A percentile compares a stretch with the other conserved stretches of the same genome.
phyloP scores from a whole-genome alignment of 495 filamentous ascomycete species.

The Astrocystis sublimbata region DNA sequence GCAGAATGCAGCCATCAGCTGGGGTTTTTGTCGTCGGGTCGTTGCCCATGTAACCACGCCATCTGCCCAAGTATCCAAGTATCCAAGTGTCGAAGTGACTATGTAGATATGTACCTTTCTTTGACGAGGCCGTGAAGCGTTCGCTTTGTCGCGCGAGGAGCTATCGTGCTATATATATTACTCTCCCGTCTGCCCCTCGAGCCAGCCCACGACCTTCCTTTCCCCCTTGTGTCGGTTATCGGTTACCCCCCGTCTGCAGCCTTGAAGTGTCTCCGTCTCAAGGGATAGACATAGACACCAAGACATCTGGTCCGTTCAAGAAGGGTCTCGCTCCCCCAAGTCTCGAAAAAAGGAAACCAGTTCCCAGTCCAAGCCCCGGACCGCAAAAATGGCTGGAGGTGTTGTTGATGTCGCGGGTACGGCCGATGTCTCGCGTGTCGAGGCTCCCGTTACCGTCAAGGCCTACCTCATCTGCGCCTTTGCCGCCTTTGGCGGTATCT shows the following conservation, averaged over 20 bases:
- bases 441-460: slow-evolving; percentile 64
- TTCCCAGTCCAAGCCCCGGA: background rate
- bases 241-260: slow-evolving; percentile 5
- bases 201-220: background rate
- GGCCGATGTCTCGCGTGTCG: slow-evolving; percentile 40
- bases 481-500: slow-evolving; percentile 61
- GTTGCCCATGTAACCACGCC: slow-evolving; percentile 19
- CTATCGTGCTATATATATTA: slow-evolving; percentile 20
- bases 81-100: too few relatives aligned
- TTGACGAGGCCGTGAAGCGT: background rate
- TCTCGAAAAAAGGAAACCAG: slow-evolving; percentile 22
- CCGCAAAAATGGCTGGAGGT: slow-evolving; percentile 39
- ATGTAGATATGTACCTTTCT: slow-evolving; percentile 21
- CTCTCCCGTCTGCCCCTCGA: slow-evolving; percentile 21
- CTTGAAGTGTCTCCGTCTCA: background rate
- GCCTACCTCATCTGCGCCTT: slow-evolving; percentile 63
- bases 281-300: slow-evolving; percentile 15
- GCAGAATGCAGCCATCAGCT: slow-evolving; percentile 9
- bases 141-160: slow-evolving; percentile 10
- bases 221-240: slow-evolving; percentile 5
- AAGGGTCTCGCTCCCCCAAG: background rate
- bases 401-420: slow-evolving; percentile 37
- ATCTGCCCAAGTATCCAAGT: too few relatives aligned
- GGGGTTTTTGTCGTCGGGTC: slow-evolving; percentile 15
- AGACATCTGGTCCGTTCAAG: slow-evolving; percentile 15